Conservation (phyloP, 345 rosid species). For the Barbarea vulgaris region DNA sequence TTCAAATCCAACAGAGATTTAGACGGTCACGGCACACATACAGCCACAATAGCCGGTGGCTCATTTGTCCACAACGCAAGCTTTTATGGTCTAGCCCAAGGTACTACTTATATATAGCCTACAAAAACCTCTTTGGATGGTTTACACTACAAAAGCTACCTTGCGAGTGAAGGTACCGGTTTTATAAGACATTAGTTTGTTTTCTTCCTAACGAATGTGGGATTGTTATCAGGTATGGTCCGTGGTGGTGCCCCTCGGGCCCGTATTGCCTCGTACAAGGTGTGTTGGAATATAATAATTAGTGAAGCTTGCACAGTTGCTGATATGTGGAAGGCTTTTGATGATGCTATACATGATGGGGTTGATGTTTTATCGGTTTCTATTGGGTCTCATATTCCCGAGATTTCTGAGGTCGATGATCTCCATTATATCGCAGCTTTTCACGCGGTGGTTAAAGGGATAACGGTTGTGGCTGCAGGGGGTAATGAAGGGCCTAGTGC, state of each 20-base stretch:
- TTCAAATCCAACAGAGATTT: slow-evolving; percentile 52
- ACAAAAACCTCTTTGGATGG: not conserved
- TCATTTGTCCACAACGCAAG: slow-evolving; percentile 48
- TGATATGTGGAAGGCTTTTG: slow-evolving; percentile 54
- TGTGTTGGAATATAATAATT: too few species aligned
- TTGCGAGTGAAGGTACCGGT: not conserved
- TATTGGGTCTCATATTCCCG: slow-evolving; percentile 36
- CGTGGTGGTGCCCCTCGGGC: slow-evolving; percentile 52
- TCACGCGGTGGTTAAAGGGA: slow-evolving; percentile 48
- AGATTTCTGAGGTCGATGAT: slow-evolving; percentile 35
- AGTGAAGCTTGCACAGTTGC: slow-evolving; percentile 33
- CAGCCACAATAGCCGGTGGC: slow-evolving; percentile 56
- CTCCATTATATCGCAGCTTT: slow-evolving; percentile 40
- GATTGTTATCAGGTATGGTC: slow-evolving; percentile 20
- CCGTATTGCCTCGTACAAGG: slow-evolving; percentile 53
- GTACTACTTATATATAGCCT: slow-evolving; percentile 27
- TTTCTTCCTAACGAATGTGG: not conserved
- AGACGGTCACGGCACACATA: slow-evolving; percentile 58
- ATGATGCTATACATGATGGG: slow-evolving; percentile 56
- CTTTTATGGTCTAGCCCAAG: slow-evolving; percentile 48
- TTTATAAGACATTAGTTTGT: not conserved
- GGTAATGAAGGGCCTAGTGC: slow-evolving; percentile 42
- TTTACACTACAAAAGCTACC: not conserved
- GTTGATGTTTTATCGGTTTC: slow-evolving; percentile 55
- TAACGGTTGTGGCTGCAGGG: slow-evolving; percentile 39